A percentile compares a stretch with the other conserved stretches of the same genome.
These are phyloP conservation scores for Goffeauzyma gilvescens DNA, from an alignment of 768 basidiomycete genomes.

Conservation along the genomic window DNA sequence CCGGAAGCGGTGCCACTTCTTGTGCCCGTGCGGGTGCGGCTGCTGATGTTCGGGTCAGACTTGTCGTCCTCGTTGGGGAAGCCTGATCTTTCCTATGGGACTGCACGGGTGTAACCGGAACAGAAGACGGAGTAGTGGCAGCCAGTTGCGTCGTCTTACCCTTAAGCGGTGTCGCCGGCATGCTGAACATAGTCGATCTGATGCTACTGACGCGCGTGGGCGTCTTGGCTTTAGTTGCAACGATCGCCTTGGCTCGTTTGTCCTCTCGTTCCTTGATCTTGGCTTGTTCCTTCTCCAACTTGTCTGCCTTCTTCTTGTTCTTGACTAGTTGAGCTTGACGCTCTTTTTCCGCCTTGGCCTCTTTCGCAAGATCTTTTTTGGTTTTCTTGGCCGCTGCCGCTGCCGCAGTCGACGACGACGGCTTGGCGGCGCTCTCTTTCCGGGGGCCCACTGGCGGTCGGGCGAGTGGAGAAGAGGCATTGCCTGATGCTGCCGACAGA, in stretches of 20 bases:
- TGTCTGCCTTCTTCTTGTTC: constrained; percentile 3
- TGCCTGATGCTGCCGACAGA: no score
- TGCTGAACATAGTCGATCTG: not conserved
- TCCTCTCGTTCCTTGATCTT: constrained; percentile 1
- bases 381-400: constrained; percentile 12
- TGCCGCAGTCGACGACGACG: not conserved
- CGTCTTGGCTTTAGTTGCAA: constrained; percentile 4
- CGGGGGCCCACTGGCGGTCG: no score
- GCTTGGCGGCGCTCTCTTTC: no score
- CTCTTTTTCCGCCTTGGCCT: constrained; percentile 16
- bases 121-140: constrained; percentile 1
- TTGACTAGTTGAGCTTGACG: constrained; percentile 13
- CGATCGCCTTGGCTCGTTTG: no score
- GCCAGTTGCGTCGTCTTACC: constrained; percentile 1
- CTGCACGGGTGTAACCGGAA: constrained; percentile 2
- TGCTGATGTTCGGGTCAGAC: no score
- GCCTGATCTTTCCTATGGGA: no score
- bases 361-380: constrained; percentile 24
- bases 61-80: no score
- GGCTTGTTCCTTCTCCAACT: constrained; percentile 6
- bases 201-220: not conserved
- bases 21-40: no score
- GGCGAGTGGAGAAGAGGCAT: no score
- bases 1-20: no score
- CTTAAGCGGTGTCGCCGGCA: constrained; percentile 7